A percentile compares a stretch with the other conserved stretches of the same genome.
phyloP scores from a whole-genome alignment of 306 rosid genomes.

The Inga leiocalycina region DNA sequence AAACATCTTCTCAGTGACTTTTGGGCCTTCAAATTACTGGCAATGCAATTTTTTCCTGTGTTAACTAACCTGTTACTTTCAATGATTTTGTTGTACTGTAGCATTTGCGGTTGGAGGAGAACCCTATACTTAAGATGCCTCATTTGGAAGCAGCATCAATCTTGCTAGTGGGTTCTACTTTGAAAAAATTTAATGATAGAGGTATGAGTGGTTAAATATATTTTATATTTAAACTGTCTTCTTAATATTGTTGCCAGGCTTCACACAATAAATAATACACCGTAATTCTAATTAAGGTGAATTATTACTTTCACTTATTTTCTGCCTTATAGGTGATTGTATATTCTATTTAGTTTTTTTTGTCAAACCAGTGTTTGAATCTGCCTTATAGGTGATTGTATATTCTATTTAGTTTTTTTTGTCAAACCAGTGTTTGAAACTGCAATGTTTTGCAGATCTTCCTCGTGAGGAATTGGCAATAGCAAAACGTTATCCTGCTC shows the following conservation, averaged over 20 bases:
- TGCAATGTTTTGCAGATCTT: conserved; percentile 66
- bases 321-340: conserved; percentile 19
- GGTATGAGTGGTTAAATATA: conserved; percentile 50
- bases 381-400: conserved; percentile 9
- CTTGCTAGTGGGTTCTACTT: conserved; percentile 91
- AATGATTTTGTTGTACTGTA: conserved; percentile 44
- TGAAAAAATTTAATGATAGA: conserved; percentile 95
- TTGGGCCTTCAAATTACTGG: not conserved
- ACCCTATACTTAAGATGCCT: conserved; percentile 90
- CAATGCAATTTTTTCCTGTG: not conserved
- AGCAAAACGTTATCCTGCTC: conserved; percentile 88
- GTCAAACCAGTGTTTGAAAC: conserved; percentile 29
- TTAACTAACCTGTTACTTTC: conserved; percentile 28
- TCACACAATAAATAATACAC: conserved; percentile 6
- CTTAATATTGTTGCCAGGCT: conserved; percentile 9
- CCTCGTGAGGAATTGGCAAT: conserved; percentile 70
- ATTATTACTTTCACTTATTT: conserved; percentile 12
- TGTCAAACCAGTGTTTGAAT: conserved; percentile 28
- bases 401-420: conserved; percentile 18
- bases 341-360: conserved; percentile 18
- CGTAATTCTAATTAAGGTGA: not conserved
- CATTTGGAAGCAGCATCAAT: conserved; percentile 96
- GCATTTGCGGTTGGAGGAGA: conserved; percentile 99
- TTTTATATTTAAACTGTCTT: conserved; percentile 24
- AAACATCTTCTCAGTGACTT: not conserved